Evolutionary conservation across 805 yeast species (phyloP), one percentile per base, ranked within the genome.

Genomic region (Saitoella complicata): DNA sequence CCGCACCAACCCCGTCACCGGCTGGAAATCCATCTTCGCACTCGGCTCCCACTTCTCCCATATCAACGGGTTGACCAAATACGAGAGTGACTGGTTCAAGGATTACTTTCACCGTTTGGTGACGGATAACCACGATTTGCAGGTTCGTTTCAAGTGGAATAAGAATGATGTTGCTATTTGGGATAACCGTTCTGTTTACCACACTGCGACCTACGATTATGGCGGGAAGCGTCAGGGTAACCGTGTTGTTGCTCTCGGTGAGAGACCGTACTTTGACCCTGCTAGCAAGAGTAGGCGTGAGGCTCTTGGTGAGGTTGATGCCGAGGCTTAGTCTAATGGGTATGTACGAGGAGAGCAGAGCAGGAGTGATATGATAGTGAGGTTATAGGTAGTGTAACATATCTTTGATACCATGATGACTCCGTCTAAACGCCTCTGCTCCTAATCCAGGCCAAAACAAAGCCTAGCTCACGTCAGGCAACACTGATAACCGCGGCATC

Each of bases 131-230:
- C 38, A 35, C 13, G 38, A 35, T 35, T 21, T 35, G 11, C 38
- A 35, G 9, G 65, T 78, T 44, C 71, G 87, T 56, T 82, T 83
- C 40, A 68, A 60, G 45, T 81, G 85, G 81, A 78, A 75, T 56
- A 76, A 78, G 44, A 70, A 72, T 42, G 72, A 85, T 1, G 79
- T 81, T 43, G 83, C 77, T 12, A 60, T 79, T 31, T 81, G 88
- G 88, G 91, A 81, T 56, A 81, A 81, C 67, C 74, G 91, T 58
- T 67, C 79, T 55, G 71, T 76, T 7, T 62, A 72, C 30, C 91
- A 81, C 59, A 66, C 81, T 9, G 85, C 86, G 10, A 68, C 76
- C 11, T 70, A 74, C 45, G 88, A 35, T 35, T 12, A 11, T 7
- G 47, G 41, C 30, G 48, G 53, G 13, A 44, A 42, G 37, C 53